Evolutionary conservation across 495 filamentous ascomycete species (phyloP).

Genomic region (Corynascus novoguineensis): DNA sequence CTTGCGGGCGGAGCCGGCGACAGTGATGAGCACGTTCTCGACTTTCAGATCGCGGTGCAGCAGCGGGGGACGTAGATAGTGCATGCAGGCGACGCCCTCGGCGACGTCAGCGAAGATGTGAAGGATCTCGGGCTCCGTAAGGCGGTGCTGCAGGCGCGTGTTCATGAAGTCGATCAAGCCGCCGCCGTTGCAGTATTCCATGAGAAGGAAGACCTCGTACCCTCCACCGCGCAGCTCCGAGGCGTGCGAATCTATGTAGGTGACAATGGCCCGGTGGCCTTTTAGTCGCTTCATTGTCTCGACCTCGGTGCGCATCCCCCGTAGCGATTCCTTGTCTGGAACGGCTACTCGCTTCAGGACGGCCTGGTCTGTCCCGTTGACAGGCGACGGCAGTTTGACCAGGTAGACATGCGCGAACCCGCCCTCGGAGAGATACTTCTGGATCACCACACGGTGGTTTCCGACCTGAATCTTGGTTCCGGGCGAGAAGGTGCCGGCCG

Average conservation of each 20-base stretch:
- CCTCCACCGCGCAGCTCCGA: slow-evolving; percentile 87
- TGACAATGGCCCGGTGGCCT: slow-evolving; percentile 93
- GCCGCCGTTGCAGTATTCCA: slow-evolving; percentile 85
- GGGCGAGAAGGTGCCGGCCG: slow-evolving; percentile 82
- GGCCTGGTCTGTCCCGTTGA: slow-evolving; percentile 77
- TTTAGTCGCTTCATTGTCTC: slow-evolving; percentile 99
- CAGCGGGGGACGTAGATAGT: slow-evolving; percentile 91
- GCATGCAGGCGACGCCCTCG: slow-evolving; percentile 97
- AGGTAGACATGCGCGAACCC: slow-evolving; percentile 98
- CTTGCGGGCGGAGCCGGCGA: slow-evolving; percentile 49
- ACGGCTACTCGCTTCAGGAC: slow-evolving; percentile 97
- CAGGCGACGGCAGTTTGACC: slow-evolving; percentile 70
- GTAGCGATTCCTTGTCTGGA: slow-evolving; percentile 86
- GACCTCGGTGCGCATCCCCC: slow-evolving; percentile 95
- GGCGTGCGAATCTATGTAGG: slow-evolving; percentile 96
- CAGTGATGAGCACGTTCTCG: slow-evolving; percentile 91
- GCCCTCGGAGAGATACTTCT: slow-evolving; percentile 96
- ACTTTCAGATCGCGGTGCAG: slow-evolving; percentile 95
- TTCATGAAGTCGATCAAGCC: slow-evolving; percentile 99
- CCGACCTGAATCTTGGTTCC: slow-evolving; percentile 96
- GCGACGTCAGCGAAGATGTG: slow-evolving; percentile 95
- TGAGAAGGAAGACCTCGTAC: slow-evolving; percentile 96
- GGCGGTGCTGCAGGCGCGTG: slow-evolving; percentile 87
- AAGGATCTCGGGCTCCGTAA: slow-evolving; percentile 95
- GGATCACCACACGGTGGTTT: slow-evolving; percentile 86